Evolutionary conservation across 148 eudicot genomes (phyloP), one percentile per base, ranked within the genome.

Genomic region (Arctostaphylos glauca): DNA sequence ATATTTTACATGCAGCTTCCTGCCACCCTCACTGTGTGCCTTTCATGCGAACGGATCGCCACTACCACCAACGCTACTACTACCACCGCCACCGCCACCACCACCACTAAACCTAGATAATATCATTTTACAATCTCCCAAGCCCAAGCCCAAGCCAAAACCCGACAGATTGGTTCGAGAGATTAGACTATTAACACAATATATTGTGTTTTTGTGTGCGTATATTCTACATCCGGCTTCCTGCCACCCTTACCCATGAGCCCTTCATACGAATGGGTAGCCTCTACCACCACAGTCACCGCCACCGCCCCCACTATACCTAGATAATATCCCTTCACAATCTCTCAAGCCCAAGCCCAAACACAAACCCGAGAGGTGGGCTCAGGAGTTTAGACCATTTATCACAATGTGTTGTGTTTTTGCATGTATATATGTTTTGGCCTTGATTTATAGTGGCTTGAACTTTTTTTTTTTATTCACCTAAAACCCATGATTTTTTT

Each of bases 191-290:
- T 3, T 21, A 56, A 15, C 44, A 76, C 5, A 77, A 9, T 56
- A 9, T 77, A 54, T 13, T 56, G 54, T 13, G 15, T 31, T 52
- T n/a, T n/a, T 77, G 66, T 4, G 8, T 77, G 21, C 16, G 58
- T 78, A 41, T 8, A 41, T 94, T 90, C 83, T 90, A 87, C 92
- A 91, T 87, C 93, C 94, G 93, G 2, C 92, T 85, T 15, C 98
- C 98, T 15, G 92, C 97, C 48, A 95, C 98, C 43, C 96, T 95
- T 83, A 95, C n/a, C 97, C 44, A 93, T 95, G 97, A 93, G 98
- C 84, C 98, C 98, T 18, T 95, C 98, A 0, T 95, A 97, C 74
- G 97, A 95, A 84, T 93, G 94, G 14, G 92, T 92, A 5, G 90
- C 88, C 79, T 79, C 97, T 74, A 83, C 92, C 68, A n/a, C n/a